phyloP scores from a whole-genome alignment of 306 rosid species.

The cucumber (Cucumis sativus) region DNA sequence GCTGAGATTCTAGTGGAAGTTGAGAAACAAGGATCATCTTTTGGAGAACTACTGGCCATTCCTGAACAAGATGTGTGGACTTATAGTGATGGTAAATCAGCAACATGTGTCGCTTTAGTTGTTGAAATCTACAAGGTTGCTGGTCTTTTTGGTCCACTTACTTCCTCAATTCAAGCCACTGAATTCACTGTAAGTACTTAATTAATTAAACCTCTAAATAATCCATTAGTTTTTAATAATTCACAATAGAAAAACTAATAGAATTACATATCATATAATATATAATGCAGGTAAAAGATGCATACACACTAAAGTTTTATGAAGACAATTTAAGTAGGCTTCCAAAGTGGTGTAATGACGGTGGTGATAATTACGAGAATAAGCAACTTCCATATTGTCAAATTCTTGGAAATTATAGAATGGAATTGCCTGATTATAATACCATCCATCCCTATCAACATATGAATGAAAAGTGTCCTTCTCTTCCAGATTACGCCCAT shows the following conservation, averaged over 20 bases:
- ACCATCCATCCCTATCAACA: conserved; percentile 56
- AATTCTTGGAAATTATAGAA: conserved; percentile 74
- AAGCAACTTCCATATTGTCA: conserved; percentile 59
- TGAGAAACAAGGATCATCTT: conserved; percentile 56
- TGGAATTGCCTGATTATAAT: conserved; percentile 84
- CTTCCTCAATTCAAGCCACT: conserved; percentile 69
- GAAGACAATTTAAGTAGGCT: conserved; percentile 52
- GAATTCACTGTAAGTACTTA: conserved; percentile 69
- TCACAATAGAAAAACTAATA: too few relatives aligned
- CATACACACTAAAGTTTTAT: conserved; percentile 64
- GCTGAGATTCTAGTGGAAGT: conserved; percentile 56
- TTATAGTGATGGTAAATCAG: conserved; percentile 83
- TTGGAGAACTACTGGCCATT: conserved; percentile 73
- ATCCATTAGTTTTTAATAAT: too few relatives aligned
- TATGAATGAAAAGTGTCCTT: conserved; percentile 86
- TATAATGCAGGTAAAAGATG: conserved; percentile 59
- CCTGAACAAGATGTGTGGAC: conserved; percentile 90
- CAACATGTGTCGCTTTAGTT: conserved; percentile 77
- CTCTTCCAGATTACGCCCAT: conserved; percentile 68
- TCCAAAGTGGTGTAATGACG: conserved; percentile 69
- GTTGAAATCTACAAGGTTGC: conserved; percentile 85
- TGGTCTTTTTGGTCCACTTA: conserved; percentile 54
- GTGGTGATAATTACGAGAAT: conserved; percentile 5
- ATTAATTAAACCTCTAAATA: too few relatives aligned
- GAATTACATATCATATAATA: too few relatives aligned